Conservation (phyloP, 148 eudicot species). For the Silene latifolia region DNA sequence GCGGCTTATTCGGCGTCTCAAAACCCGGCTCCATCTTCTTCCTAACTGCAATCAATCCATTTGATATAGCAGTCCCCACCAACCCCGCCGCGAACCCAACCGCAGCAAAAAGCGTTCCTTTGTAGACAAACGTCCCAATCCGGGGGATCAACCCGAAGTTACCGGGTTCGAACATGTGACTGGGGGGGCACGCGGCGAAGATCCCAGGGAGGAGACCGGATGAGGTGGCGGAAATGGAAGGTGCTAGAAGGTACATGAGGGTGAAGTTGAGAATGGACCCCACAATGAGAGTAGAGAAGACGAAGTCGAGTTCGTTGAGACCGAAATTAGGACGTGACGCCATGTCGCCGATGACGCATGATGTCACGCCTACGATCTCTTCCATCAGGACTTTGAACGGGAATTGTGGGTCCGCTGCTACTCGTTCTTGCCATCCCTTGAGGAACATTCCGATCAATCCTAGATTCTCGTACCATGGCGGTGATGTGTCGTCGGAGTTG, state of each 20-base stretch:
- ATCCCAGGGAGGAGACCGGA: conserved; percentile 49
- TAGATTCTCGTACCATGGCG: conserved; percentile 35
- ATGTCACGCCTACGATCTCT: conserved; percentile 76
- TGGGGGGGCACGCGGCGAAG: conserved; percentile 59
- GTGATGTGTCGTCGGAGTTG: conserved; percentile 29
- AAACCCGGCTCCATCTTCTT: conserved; percentile 87
- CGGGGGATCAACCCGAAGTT: conserved; percentile 48
- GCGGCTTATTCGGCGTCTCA: conserved; percentile 84
- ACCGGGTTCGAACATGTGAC: conserved; percentile 94
- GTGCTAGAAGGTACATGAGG: conserved; percentile 87
- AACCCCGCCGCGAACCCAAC: conserved; percentile 92
- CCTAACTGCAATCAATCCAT: conserved; percentile 61
- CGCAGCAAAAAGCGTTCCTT: conserved; percentile 64
- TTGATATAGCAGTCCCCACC: conserved; percentile 73
- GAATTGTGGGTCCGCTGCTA: conserved; percentile 89
- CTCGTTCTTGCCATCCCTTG: conserved; percentile 87
- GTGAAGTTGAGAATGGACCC: conserved; percentile 76
- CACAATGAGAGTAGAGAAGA: conserved; percentile 82
- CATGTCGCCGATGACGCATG: conserved; percentile 89
- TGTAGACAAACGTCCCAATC: conserved; percentile 69
- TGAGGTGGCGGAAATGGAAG: conserved; percentile 40
- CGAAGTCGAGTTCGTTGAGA: conserved; percentile 90
- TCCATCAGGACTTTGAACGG: conserved; percentile 97
- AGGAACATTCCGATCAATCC: conserved; percentile 69
- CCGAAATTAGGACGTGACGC: conserved; percentile 95